phyloP scores from a whole-genome alignment of 2,329 filamentous ascomycete species.

The Pseudogymnoascus sp. region DNA sequence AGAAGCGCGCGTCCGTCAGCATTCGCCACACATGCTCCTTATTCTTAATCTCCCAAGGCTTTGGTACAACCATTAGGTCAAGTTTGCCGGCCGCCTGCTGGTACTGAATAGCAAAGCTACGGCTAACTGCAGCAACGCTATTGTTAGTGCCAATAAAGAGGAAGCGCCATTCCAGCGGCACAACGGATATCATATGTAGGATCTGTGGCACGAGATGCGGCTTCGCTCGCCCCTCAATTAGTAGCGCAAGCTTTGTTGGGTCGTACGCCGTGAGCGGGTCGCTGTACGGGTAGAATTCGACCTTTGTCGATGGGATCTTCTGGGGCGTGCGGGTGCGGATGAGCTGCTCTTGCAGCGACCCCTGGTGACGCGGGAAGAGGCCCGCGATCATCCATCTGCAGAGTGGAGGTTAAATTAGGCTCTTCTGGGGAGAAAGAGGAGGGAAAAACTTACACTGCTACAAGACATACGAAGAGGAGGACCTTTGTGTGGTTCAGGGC shows the following conservation, averaged over 20 bases:
- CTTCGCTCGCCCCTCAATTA: conserved; percentile 45
- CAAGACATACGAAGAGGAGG: background rate
- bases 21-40: conserved; percentile 42
- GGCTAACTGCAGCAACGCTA: conserved; percentile 39
- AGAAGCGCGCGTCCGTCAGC: conserved; percentile 45
- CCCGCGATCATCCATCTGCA: background rate
- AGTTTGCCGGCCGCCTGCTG: conserved; percentile 45
- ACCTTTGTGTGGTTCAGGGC: background rate
- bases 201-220: conserved; percentile 45
- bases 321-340: background rate
- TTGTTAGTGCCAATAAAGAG: conserved; percentile 46
- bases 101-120: conserved; percentile 40
- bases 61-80: conserved; percentile 41
- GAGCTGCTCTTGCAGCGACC: background rate
- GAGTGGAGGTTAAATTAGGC: background rate
- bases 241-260: conserved; percentile 45
- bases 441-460: background rate
- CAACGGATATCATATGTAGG: conserved; percentile 49
- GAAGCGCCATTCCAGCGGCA: conserved; percentile 51
- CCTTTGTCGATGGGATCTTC: conserved; percentile 3
- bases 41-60: conserved; percentile 37
- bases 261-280: conserved; percentile 28
- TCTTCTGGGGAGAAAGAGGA: background rate
- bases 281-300: conserved; percentile 11
- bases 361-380: background rate